Conservation (phyloP, 1,139 yeast species). For the Suhomyces maxii region DNA sequence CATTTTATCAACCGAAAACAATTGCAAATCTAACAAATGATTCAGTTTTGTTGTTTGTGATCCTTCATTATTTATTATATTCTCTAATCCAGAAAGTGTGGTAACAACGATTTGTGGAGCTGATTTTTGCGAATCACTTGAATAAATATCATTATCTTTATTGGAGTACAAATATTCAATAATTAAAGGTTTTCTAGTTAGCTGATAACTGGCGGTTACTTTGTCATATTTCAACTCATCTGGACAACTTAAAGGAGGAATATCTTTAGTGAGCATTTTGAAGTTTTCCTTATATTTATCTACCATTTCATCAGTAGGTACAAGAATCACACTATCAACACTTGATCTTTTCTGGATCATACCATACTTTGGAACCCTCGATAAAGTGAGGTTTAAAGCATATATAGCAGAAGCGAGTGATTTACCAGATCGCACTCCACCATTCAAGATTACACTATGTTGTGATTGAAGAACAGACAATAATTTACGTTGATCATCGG, state of each 20-base stretch:
- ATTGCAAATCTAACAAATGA: conserved; percentile 14
- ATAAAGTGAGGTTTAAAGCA: conserved; percentile 24
- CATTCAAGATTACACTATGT: conserved; percentile 21
- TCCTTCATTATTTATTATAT: conserved; percentile 1
- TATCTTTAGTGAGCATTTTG: conserved; percentile 15
- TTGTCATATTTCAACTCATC: conserved; percentile 14
- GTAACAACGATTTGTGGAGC: conserved; percentile 28
- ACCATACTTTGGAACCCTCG: conserved; percentile 23
- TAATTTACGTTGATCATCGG: conserved; percentile 24
- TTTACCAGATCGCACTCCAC: conserved; percentile 26
- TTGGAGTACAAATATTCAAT: conserved; percentile 17
- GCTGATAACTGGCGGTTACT: conserved; percentile 8
- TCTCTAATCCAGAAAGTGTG: conserved; percentile 18
- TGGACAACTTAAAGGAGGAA: conserved; percentile 29
- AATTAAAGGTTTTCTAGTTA: conserved; percentile 24
- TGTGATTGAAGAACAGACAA: conserved; percentile 21
- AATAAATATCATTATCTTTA: background rate
- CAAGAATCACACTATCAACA: conserved; percentile 26
- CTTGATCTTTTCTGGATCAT: conserved; percentile 10
- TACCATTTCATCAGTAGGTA: conserved; percentile 28
- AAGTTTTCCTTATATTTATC: conserved; percentile 20
- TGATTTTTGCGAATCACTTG: conserved; percentile 3
- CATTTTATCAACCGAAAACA: conserved; percentile 27
- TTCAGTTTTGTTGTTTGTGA: conserved; percentile 1
- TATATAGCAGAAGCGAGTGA: conserved; percentile 24